These are phyloP conservation scores for Hexamita inflata DNA, from an alignment of 208 protist species.

Conservation along the genomic window DNA sequence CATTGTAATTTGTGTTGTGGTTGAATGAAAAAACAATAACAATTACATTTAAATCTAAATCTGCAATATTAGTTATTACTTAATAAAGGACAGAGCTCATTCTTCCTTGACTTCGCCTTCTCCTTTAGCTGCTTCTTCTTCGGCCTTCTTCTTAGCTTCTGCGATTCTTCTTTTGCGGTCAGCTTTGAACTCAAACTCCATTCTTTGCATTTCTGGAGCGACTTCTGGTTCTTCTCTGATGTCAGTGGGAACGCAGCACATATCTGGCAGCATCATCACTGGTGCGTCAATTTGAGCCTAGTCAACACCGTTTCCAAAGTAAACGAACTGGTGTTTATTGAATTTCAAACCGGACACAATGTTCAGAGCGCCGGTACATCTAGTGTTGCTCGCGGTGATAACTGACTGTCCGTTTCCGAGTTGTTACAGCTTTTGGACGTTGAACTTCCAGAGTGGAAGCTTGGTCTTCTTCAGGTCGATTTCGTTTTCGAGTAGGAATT, in stretches of 20 bases:
- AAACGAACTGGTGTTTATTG: neutral
- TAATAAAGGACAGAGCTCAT: too few relatives aligned
- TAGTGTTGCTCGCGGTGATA: neutral
- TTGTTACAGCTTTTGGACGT: too few relatives aligned
- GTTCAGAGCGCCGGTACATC: neutral
- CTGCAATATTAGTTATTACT: too few relatives aligned
- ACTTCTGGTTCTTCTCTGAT: neutral
- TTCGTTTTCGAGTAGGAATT: neutral
- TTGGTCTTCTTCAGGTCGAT: neutral
- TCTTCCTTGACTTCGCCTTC: too few relatives aligned
- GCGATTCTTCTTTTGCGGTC: too few relatives aligned
- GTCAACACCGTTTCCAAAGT: conserved; percentile 13
- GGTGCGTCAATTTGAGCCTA: neutral
- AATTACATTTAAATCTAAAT: too few relatives aligned
- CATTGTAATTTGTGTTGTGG: too few relatives aligned
- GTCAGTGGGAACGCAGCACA: conserved; percentile 1
- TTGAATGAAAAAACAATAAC: too few relatives aligned
- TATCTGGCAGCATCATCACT: neutral
- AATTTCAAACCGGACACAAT: neutral
- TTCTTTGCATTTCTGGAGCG: neutral
- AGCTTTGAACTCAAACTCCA: too few relatives aligned
- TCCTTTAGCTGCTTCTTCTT: too few relatives aligned
- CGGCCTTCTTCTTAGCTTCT: too few relatives aligned
- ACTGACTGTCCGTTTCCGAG: neutral
- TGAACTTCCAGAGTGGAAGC: neutral